Evolutionary conservation across 73 alveolate genomes (phyloP).

Genomic region (Uronychia setigera): DNA sequence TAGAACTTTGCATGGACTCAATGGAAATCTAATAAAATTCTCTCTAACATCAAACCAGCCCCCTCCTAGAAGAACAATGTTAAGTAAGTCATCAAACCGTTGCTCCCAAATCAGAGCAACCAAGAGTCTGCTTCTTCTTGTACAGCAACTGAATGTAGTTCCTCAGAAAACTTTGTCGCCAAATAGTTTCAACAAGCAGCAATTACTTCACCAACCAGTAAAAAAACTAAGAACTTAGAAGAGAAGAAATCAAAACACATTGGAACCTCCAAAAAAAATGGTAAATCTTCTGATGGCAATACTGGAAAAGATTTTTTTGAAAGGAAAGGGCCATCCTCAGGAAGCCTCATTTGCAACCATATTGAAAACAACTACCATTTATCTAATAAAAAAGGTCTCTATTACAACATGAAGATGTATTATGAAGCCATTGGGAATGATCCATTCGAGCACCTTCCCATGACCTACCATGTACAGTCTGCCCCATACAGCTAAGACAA

Average conservation of each 20-base stretch:
- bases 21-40: constrained; percentile 51
- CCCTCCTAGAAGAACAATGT: no score
- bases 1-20: constrained; percentile 67
- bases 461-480: background rate
- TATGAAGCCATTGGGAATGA: background rate
- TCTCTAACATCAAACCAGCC: constrained; percentile 17
- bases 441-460: background rate
- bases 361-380: background rate
- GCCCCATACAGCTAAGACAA: background rate
- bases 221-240: background rate
- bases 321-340: background rate
- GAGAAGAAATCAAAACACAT: no score
- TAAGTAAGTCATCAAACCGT: no score
- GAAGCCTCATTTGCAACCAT: background rate
- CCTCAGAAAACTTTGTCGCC: background rate
- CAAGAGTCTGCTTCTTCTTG: background rate
- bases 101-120: background rate
- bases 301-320: background rate
- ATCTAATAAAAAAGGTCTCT: background rate
- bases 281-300: background rate
- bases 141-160: background rate
- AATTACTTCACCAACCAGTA: background rate
- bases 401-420: background rate
- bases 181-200: background rate
- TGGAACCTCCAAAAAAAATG: background rate